These are phyloP conservation scores for Puccinia polysora DNA, from an alignment of 1,284 basidiomycete genomes.

Conservation along the genomic window DNA sequence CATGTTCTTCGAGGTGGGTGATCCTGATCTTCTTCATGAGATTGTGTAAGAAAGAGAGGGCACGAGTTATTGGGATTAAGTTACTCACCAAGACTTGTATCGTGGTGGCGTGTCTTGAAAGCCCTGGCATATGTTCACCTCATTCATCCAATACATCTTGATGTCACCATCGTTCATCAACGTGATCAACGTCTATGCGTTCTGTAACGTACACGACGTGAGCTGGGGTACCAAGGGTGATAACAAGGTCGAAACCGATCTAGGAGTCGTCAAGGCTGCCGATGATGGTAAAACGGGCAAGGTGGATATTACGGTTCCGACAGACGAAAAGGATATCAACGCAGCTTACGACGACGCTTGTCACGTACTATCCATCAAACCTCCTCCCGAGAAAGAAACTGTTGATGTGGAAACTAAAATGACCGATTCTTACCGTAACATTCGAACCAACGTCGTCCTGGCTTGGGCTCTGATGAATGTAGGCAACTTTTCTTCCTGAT, in stretches of 20 bases:
- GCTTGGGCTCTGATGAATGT: slow-evolving; percentile 80
- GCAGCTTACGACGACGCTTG: slow-evolving; percentile 79
- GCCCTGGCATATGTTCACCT: slow-evolving; percentile 79
- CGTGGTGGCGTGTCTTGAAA: slow-evolving; percentile 55
- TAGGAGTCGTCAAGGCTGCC: slow-evolving; percentile 66
- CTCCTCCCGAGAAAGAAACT: slow-evolving; percentile 65
- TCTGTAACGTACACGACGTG: slow-evolving; percentile 62
- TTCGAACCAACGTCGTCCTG: slow-evolving; percentile 76
- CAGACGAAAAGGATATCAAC: slow-evolving; percentile 78
- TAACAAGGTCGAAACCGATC: slow-evolving; percentile 74
- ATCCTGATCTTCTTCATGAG: slow-evolving; percentile 36
- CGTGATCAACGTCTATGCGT: slow-evolving; percentile 78
- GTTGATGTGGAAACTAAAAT: slow-evolving; percentile 66
- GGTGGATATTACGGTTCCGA: slow-evolving; percentile 74
- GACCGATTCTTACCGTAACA: slow-evolving; percentile 81
- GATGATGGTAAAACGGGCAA: slow-evolving; percentile 58
- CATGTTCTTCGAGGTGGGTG: slow-evolving; percentile 65
- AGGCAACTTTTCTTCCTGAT: slow-evolving; percentile 48
- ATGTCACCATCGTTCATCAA: slow-evolving; percentile 88
- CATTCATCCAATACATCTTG: slow-evolving; percentile 86
- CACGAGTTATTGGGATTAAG: slow-evolving; percentile 26
- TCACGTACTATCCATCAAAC: slow-evolving; percentile 66
- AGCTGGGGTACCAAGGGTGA: slow-evolving; percentile 90
- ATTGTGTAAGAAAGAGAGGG: slow-evolving; percentile 16
- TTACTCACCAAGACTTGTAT: neutral